Percentiles rank a stretch among this genome's conserved stretches.
phyloP scores from a whole-genome alignment of 192 early-diverging fungal species.

The Entomortierella parvispora region DNA sequence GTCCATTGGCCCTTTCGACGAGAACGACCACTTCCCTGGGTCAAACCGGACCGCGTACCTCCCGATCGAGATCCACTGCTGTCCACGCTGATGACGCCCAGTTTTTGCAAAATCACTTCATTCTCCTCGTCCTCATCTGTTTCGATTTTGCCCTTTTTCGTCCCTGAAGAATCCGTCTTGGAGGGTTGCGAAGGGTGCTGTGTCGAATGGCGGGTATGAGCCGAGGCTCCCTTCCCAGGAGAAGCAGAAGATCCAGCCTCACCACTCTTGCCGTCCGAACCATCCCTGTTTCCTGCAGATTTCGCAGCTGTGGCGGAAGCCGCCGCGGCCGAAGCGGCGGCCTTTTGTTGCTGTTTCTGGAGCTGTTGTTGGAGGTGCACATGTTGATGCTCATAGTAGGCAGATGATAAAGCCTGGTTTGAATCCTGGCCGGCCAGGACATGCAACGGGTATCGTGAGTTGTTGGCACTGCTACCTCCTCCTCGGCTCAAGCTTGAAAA shows the following conservation, averaged over 20 bases:
- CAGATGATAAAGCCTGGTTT: constrained; percentile 21
- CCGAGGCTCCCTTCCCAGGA: neutral
- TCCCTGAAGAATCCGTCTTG: constrained; percentile 30
- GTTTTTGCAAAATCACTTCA: constrained; percentile 44
- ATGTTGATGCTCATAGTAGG: constrained; percentile 21
- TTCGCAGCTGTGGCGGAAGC: too few relatives aligned
- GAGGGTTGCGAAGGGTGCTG: constrained; percentile 23
- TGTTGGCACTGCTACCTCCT: constrained; percentile 22
- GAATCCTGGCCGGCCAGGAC: constrained; percentile 45
- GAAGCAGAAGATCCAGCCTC: constrained; percentile 1
- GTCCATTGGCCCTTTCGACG: constrained; percentile 47
- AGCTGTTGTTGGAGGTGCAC: constrained; percentile 3
- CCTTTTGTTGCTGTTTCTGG: constrained; percentile 1
- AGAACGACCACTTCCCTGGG: constrained; percentile 29
- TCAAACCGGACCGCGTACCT: constrained; percentile 24
- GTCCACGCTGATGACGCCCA: constrained; percentile 24
- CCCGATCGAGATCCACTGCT: constrained; percentile 18
- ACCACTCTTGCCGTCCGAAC: too few relatives aligned
- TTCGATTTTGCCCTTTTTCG: constrained; percentile 11
- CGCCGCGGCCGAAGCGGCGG: too few relatives aligned
- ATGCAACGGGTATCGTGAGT: constrained; percentile 28
- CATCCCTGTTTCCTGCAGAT: too few relatives aligned
- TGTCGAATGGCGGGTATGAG: neutral
- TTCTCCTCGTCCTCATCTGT: constrained; percentile 32
- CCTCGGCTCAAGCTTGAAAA: constrained; percentile 22